Base-by-base conservation (phyloP, 441 rosid genomes). In the Hypseocharis bilobata region DNA sequence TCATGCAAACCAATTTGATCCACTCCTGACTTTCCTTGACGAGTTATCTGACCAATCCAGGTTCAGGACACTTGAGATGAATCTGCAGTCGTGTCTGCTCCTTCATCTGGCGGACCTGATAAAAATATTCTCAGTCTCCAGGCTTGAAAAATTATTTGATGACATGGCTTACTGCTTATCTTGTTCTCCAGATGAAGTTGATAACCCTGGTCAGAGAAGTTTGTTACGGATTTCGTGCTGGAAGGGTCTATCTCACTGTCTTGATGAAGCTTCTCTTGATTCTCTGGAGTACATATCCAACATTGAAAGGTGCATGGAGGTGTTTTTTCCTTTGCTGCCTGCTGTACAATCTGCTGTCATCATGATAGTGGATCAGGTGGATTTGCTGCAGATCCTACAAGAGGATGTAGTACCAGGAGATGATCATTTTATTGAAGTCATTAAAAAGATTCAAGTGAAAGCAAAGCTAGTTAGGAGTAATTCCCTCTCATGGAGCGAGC, bases 231-330 rank as follows among this genome's bases (percentile, higher is more conserved):
- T 84, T 69, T 81, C 91, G 54, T 85, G 85, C 78, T 89, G 96
- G 98, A 85, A 81, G 63, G 98, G 98, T 72, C 84, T 89, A 57
- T 68, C 49, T 69, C 86, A 72, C 62, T 85, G 88, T 81, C 83
- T 89, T n/a, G 91, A 84, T 65, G 92, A 84, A 76, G 78, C 83
- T 71, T 78, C 88, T 19, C 78, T 84, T 14, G 82, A 82, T 68
- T 84, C 87, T 63, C 59, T 77, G 62, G 86, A 76, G 28, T 82
- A 81, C 82, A 81, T 75, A 49, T 71, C 75, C 45, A 76, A 72
- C 71, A 72, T 84, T 60, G 90, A 86, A 61, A 86, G 75, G 70
- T 89, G 92, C 83, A 77, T 86, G 79, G 88, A 85, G 77, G 70
- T 84, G 70, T 79, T 92, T 25, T 88, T 89, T 75, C 58, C 78